Evolutionary conservation across 164 flowering plant genomes (phyloP).

Genomic region (Vitis cinerea): DNA sequence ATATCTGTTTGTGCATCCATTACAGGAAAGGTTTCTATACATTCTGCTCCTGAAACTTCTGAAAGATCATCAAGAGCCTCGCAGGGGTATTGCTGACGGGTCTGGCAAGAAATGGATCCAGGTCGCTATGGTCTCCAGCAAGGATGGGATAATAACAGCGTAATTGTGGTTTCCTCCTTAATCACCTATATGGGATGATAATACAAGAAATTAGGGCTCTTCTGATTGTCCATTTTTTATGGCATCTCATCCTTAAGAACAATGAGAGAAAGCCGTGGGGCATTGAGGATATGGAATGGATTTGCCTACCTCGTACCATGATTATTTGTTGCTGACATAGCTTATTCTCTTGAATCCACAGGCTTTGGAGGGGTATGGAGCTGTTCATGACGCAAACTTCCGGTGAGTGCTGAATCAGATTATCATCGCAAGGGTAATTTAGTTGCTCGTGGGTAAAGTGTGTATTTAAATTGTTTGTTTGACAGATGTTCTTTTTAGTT

Average conservation of each 20-base stretch:
- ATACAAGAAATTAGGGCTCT: slow-evolving; percentile 73
- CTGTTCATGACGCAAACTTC: slow-evolving; percentile 77
- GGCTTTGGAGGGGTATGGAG: slow-evolving; percentile 98
- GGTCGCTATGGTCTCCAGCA: slow-evolving; percentile 94
- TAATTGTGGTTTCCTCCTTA: slow-evolving; percentile 99
- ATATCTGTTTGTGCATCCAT: slow-evolving; percentile 77
- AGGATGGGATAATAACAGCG: slow-evolving; percentile 99
- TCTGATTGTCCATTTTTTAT: slow-evolving; percentile 74
- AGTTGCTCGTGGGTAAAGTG: slow-evolving; percentile 12
- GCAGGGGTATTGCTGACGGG: slow-evolving; percentile 36
- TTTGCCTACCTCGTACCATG: slow-evolving; percentile 75
- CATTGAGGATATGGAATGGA: slow-evolving; percentile 94
- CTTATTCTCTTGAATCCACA: slow-evolving; percentile 99
- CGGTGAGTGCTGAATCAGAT: slow-evolving; percentile 62
- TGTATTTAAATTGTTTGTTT: slow-evolving; percentile 4
- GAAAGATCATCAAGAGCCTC: slow-evolving; percentile 47
- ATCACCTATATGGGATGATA: slow-evolving; percentile 89
- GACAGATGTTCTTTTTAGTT: background rate
- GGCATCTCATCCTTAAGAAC: slow-evolving; percentile 72
- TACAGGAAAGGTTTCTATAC: slow-evolving; percentile 78
- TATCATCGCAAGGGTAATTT: slow-evolving; percentile 8
- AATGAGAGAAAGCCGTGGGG: slow-evolving; percentile 74
- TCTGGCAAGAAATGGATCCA: slow-evolving; percentile 76
- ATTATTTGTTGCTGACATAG: slow-evolving; percentile 92
- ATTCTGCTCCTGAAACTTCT: slow-evolving; percentile 54